Evolutionary conservation across 1,284 basidiomycete species (phyloP), one percentile per base, ranked within the genome.

Genomic region (Apiotrichum sp.): DNA sequence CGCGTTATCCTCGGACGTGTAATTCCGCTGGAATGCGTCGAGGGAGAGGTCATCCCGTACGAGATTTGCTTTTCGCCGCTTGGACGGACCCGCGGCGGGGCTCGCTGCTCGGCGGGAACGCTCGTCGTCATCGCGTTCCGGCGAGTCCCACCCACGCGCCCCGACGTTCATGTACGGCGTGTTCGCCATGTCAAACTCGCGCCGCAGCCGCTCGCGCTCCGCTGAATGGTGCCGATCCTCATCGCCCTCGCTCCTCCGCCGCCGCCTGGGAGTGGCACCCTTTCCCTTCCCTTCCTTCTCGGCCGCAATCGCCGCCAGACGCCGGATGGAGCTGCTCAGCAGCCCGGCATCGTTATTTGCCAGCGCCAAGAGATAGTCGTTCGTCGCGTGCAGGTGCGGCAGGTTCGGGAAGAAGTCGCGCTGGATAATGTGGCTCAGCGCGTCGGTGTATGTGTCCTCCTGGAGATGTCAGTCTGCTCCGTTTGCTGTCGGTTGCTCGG

Each of bases 341-440:
- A 86, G 81, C 54, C 81, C 78, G 1, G 87, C 83, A 69, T 93
- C 88, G 62, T 85, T 80, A 31, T 84, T 79, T 43, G 81, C 80
- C 29, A 91, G 78, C 1, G 90, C 89, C 57, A 88, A 85, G 14
- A 93, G 82, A 72, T 90, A 91, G 55, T 81, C 82, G 72, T 92
- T 89, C 14, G 89, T 89, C 22, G 89, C 88, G 65, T 93, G 88
- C 35, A 93, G 80, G 65, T 89, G 88, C 22, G 86, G 84, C 10
- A 96, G 83, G 11, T 87, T 89, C 0, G 95, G 95, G 70, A 98
- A 99, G 81, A 98, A 99, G 78, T 98, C 93, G 51, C 96, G 86
- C 48, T 89, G 87, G 71, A 98, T 97, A 70, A 98, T 96, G 50
- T 86, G 82, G 3, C 90, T 91, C n/a, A 98, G 81, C 1, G 89